Percentiles rank a stretch among this genome's conserved stretches.
These are phyloP conservation scores for Terfezia claveryi DNA, from an alignment of 495 filamentous ascomycete genomes.

Conservation along the genomic window DNA sequence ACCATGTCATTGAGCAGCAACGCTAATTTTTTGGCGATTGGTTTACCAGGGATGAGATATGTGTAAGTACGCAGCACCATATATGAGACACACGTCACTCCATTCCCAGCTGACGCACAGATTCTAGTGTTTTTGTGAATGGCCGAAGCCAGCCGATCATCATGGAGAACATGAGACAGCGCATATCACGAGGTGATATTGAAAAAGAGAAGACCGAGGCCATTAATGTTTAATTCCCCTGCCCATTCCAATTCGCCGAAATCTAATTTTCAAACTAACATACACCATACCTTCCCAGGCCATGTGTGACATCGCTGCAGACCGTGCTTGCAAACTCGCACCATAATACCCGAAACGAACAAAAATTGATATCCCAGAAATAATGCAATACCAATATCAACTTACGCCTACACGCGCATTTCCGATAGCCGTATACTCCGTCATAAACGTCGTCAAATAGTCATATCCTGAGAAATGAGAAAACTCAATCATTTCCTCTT, in stretches of 20 bases:
- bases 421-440: too few relatives aligned
- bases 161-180: constrained; percentile 61
- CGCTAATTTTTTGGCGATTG: not conserved
- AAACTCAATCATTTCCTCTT: constrained; percentile 12
- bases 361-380: too few relatives aligned
- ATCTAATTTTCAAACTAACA: too few relatives aligned
- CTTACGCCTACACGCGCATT: too few relatives aligned
- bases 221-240: constrained; percentile 36
- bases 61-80: constrained; percentile 32
- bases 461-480: not conserved
- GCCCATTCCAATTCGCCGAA: too few relatives aligned
- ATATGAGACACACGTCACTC: not conserved
- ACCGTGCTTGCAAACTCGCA: too few relatives aligned
- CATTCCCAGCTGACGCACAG: not conserved
- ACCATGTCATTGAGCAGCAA: not conserved
- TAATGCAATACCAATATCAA: too few relatives aligned
- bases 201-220: constrained; percentile 47
- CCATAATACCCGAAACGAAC: too few relatives aligned
- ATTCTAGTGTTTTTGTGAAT: constrained; percentile 60
- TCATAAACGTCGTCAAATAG: too few relatives aligned
- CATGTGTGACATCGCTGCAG: too few relatives aligned
- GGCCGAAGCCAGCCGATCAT: constrained; percentile 49
- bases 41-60: constrained; percentile 41
- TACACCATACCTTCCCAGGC: too few relatives aligned
- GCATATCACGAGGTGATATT: constrained; percentile 48